Conservation (phyloP, 2,329 filamentous ascomycete species). For the Neofusicoccum kwambonambiense region DNA sequence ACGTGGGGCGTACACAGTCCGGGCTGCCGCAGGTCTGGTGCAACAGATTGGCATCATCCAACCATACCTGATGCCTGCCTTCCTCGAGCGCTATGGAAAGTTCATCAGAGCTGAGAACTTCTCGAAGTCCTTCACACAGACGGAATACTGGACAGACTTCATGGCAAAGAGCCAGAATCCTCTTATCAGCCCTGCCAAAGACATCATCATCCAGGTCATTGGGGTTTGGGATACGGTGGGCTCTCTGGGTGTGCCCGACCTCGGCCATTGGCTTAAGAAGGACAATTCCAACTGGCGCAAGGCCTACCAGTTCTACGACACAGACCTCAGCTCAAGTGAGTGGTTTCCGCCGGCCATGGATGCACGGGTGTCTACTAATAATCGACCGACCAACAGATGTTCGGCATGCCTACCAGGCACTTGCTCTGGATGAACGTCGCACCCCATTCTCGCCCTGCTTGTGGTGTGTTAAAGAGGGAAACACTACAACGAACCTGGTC, state of each 20-base stretch:
- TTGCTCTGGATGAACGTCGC: slow-evolving; percentile 55
- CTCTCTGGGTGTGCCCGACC: background rate
- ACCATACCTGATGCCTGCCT: slow-evolving; percentile 46
- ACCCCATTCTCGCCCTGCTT: slow-evolving; percentile 52
- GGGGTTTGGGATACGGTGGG: slow-evolving; percentile 48
- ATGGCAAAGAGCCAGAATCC: background rate
- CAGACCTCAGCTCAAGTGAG: slow-evolving; percentile 5
- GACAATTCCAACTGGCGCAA: slow-evolving; percentile 16
- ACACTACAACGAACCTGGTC: slow-evolving; percentile 32
- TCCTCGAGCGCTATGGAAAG: slow-evolving; percentile 30
- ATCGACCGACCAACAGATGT: slow-evolving; percentile 27
- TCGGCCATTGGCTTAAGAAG: background rate
- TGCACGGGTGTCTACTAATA: too few species aligned
- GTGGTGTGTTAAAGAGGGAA: slow-evolving; percentile 43
- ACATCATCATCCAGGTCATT: slow-evolving; percentile 40
- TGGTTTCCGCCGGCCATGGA: background rate
- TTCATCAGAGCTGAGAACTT: background rate
- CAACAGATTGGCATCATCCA: slow-evolving; percentile 50
- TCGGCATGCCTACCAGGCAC: slow-evolving; percentile 56
- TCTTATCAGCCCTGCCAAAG: background rate
- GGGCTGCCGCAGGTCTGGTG: slow-evolving; percentile 43
- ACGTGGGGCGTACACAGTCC: slow-evolving; percentile 44
- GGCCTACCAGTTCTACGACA: slow-evolving; percentile 16
- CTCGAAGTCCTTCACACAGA: background rate
- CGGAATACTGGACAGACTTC: background rate